Evolutionary conservation across 140 eudicot genomes (phyloP).

Genomic region (Flaveria floridana): DNA sequence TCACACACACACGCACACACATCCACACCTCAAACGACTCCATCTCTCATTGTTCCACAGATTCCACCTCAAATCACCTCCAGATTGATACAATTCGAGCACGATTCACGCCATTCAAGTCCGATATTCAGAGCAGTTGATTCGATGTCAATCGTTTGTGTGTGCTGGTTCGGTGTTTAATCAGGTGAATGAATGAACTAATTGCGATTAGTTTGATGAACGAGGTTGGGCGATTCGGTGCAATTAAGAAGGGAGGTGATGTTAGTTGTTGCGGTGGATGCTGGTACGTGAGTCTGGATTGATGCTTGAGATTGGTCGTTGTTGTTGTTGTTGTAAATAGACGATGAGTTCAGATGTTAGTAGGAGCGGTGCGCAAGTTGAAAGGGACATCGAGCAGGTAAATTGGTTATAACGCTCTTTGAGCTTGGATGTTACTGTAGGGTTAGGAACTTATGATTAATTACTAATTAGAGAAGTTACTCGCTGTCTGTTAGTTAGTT

Average conservation of each 20-base stretch:
- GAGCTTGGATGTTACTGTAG: not conserved
- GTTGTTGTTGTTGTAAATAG: slow-evolving; percentile 40
- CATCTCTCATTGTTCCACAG: not conserved
- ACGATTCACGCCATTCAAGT: not conserved
- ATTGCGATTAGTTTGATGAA: slow-evolving; percentile 29
- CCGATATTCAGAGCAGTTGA: not conserved
- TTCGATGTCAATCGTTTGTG: slow-evolving; percentile 5
- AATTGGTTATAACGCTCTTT: not conserved
- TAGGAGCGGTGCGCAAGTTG: slow-evolving; percentile 65
- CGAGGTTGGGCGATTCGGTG: slow-evolving; percentile 11
- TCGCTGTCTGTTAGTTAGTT: slow-evolving; percentile 3
- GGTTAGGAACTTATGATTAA: not conserved
- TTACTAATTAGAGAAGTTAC: not conserved
- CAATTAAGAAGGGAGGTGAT: slow-evolving; percentile 20
- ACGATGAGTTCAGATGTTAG: slow-evolving; percentile 71
- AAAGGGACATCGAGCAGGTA: slow-evolving; percentile 92
- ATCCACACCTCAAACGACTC: not conserved
- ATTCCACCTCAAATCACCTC: slow-evolving; percentile 28
- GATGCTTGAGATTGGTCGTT: not conserved
- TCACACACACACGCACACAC: not conserved
- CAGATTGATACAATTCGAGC: slow-evolving; percentile 16
- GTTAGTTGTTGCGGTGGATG: slow-evolving; percentile 21
- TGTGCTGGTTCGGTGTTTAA: slow-evolving; percentile 19
- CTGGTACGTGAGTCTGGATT: slow-evolving; percentile 32
- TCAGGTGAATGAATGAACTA: slow-evolving; percentile 21